Evolutionary conservation across 306 rosid species (phyloP), one percentile per base, ranked within the genome.

Genomic region (Quercus berberidifolia): DNA sequence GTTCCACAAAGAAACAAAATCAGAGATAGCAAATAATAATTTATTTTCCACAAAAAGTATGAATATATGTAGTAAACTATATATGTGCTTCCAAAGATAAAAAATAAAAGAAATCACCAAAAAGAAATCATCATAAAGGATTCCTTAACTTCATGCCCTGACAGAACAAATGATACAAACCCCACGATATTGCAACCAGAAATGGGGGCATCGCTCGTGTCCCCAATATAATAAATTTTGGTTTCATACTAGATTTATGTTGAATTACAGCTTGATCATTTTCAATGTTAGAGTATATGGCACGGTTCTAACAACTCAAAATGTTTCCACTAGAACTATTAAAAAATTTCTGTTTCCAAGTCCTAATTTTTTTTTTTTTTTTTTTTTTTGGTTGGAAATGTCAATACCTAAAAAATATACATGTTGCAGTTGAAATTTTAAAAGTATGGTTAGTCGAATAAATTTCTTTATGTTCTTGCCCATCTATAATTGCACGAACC

Each of bases 1-100:
- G 94, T 80, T 78, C 71, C 79, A 79, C 83, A 75, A 82, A 73
- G n/a, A 52, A 73, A 74, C 31, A 51, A 23, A 3, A 74, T 71
- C 33, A 67, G 71, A 15, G 52, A 71, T 14, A 13, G 41, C 15
- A 33, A 76, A 72, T 6, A 6, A 30, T 11, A 31, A 65, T 65
- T 65, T 28, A 31, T 65, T 31, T 30, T 31, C 54, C 54, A 49
- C 71, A 60, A 2, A 26, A 6, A 62, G 38, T 5, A 20, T 23
- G 62, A 76, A 31, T 20, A 33, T 21, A 51, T 67, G 31, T 67
- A 30, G 8, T 51, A 7, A 51, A 12, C 65, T 38, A 19, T 19
- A 77, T 5, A 51, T 17, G 57, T 54, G 28, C 43, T 46, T 74
- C 30, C 8, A 8, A 41, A 41, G 8, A 41, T 8, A 41, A 41